Conservation (phyloP, 192 early-diverging fungal species). For the Coemansia sp. region DNA sequence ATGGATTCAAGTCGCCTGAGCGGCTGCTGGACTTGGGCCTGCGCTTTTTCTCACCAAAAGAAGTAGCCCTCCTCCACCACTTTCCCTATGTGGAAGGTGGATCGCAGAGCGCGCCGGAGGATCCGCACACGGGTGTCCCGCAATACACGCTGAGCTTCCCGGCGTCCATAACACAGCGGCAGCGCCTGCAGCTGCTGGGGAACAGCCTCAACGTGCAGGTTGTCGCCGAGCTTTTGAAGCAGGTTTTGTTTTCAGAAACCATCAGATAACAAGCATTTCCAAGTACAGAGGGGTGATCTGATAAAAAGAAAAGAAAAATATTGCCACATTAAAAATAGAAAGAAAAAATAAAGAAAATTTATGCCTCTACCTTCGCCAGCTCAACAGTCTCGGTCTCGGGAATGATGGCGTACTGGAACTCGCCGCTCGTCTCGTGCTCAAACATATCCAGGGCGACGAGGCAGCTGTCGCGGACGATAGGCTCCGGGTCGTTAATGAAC, state of each 20-base stretch:
- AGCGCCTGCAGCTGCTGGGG: constrained; percentile 45
- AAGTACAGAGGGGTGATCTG: background rate
- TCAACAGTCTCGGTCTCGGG: constrained; percentile 21
- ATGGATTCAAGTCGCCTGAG: constrained; percentile 65
- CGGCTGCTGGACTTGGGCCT: constrained; percentile 68
- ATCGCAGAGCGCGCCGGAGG: background rate
- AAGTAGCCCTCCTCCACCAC: constrained; percentile 78
- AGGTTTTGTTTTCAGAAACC: constrained; percentile 23
- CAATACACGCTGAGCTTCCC: constrained; percentile 28
- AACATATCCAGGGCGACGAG: constrained; percentile 95
- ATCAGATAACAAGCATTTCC: background rate
- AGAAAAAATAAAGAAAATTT: background rate
- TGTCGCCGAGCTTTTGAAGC: constrained; percentile 34
- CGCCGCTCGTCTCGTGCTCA: constrained; percentile 82
- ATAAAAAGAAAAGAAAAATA: background rate
- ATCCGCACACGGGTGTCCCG: background rate
- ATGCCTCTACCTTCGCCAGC: background rate
- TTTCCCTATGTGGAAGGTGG: constrained; percentile 59
- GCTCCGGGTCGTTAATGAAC: constrained; percentile 73
- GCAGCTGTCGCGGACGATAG: constrained; percentile 89
- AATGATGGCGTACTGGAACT: constrained; percentile 84
- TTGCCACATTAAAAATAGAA: background rate
- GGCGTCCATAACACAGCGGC: constrained; percentile 14
- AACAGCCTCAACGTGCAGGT: constrained; percentile 49
- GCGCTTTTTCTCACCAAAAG: constrained; percentile 80